Evolutionary conservation across 2,329 filamentous ascomycete species (phyloP).

Genomic region (Tolypocladium capitatum): DNA sequence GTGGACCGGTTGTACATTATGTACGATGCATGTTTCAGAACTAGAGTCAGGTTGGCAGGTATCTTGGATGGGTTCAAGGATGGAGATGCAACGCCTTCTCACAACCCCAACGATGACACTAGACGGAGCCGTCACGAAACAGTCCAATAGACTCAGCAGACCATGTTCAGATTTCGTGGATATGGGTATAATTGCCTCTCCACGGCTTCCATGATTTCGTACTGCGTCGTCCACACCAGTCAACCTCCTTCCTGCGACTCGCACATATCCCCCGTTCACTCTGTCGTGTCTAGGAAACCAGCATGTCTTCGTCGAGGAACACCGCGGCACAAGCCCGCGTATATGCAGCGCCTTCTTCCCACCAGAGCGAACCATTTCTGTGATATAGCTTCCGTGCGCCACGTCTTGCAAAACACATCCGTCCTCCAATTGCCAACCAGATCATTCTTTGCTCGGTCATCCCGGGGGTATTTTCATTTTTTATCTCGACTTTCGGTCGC

Average conservation of each 20-base stretch:
- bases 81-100: too few relatives aligned
- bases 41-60: too few relatives aligned
- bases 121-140: too few relatives aligned
- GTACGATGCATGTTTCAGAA: too few relatives aligned
- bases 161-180: background rate
- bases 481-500: slow-evolving; percentile 17
- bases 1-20: too few relatives aligned
- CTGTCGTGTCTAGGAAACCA: background rate
- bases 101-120: too few relatives aligned
- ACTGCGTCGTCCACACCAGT: background rate
- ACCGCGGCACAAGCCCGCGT: background rate
- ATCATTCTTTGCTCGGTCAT: slow-evolving; percentile 11
- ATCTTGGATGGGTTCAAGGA: too few relatives aligned
- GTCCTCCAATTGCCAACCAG: slow-evolving; percentile 5
- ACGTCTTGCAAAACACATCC: background rate
- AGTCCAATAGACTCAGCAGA: background rate
- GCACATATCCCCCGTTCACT: background rate
- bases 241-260: background rate
- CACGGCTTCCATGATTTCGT: background rate
- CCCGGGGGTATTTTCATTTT: slow-evolving; percentile 21
- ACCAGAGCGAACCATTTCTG: background rate
- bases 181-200: background rate
- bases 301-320: background rate
- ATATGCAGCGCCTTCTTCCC: background rate
- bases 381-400: background rate